Conservation (phyloP, 1,139 yeast species). For the Suhomyces atakaporum region DNA sequence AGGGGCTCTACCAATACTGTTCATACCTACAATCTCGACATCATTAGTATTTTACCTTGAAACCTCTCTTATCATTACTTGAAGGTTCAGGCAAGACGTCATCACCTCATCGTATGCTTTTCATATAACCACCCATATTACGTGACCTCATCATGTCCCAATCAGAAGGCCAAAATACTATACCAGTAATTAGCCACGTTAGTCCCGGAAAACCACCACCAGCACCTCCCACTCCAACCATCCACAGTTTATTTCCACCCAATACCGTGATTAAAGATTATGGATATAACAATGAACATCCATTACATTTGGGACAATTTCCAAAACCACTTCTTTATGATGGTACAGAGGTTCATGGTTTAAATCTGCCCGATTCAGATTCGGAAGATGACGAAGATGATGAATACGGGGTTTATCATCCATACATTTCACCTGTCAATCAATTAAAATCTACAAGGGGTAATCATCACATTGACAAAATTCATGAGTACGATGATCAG, state of each 20-base stretch:
- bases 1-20: background rate
- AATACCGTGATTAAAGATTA: conserved; percentile 65
- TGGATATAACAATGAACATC: conserved; percentile 70
- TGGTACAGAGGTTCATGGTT: conserved; percentile 16
- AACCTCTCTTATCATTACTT: too few relatives aligned
- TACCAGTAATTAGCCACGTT: conserved; percentile 1
- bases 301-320: conserved; percentile 60
- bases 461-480: conserved; percentile 7
- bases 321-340: conserved; percentile 19
- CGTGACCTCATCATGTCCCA: conserved; percentile 8
- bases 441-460: conserved; percentile 2
- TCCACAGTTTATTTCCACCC: conserved; percentile 21
- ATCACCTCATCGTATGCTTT: conserved; percentile 4
- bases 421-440: conserved; percentile 16
- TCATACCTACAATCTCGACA: background rate
- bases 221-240: conserved; percentile 3
- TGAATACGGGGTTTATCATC: conserved; percentile 13
- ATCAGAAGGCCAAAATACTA: conserved; percentile 1
- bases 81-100: background rate
- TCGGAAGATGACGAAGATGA: conserved; percentile 16
- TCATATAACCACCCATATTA: background rate
- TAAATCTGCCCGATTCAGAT: conserved; percentile 21
- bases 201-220: conserved; percentile 6
- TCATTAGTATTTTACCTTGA: too few relatives aligned
- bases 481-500: conserved; percentile 12